These are phyloP conservation scores for Irpex sp. DNA, from an alignment of 1,284 basidiomycete species.

Conservation along the genomic window DNA sequence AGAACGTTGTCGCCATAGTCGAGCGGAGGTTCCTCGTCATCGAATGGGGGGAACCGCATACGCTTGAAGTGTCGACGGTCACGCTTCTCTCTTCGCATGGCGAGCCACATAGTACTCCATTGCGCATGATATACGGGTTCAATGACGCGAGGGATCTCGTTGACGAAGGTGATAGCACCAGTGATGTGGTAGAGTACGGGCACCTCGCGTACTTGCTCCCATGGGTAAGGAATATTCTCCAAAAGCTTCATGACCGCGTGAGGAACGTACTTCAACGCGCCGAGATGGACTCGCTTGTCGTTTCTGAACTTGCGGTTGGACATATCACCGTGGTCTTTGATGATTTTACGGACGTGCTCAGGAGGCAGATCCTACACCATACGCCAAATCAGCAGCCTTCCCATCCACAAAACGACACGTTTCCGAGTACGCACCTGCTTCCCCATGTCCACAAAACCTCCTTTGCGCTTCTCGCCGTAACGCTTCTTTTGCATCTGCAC, in stretches of 20 bases:
- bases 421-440: slow-evolving; percentile 63
- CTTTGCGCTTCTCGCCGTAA: slow-evolving; percentile 85
- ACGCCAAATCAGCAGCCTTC: background rate
- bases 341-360: slow-evolving; percentile 96
- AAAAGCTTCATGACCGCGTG: slow-evolving; percentile 99
- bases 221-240: slow-evolving; percentile 98
- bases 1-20: slow-evolving; percentile 99
- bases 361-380: slow-evolving; percentile 69
- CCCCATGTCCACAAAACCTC: slow-evolving; percentile 87
- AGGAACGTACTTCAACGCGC: slow-evolving; percentile 97
- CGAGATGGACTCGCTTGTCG: slow-evolving; percentile 98
- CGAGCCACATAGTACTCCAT: slow-evolving; percentile 99
- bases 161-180: slow-evolving; percentile 99
- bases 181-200: slow-evolving; percentile 97
- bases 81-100: slow-evolving; percentile 98
- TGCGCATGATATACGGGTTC: slow-evolving; percentile 99
- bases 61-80: slow-evolving; percentile 99
- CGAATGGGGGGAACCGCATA: slow-evolving; percentile 99
- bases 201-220: slow-evolving; percentile 99
- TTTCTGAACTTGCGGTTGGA: slow-evolving; percentile 95
- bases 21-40: slow-evolving; percentile 97
- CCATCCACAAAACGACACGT: background rate
- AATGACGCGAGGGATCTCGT: slow-evolving; percentile 94
- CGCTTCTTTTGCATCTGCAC: slow-evolving; percentile 88
- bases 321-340: slow-evolving; percentile 98